Evolutionary conservation across 768 basidiomycete genomes (phyloP), one percentile per base, ranked within the genome.

Genomic region (Hypholoma fasciculare): DNA sequence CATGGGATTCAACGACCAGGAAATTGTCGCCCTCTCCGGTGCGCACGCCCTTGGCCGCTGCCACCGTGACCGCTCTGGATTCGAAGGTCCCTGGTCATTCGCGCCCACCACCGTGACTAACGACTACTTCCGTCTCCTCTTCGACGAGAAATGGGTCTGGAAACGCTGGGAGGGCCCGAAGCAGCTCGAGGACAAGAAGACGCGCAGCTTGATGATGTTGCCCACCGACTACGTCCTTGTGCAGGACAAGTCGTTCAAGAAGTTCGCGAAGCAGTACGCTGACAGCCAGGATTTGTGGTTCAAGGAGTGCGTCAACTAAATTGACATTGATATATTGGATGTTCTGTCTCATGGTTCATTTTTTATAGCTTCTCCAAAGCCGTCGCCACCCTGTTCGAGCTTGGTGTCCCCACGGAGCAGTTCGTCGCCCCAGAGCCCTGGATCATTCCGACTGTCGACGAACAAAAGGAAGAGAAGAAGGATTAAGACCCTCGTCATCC

Each of bases 1-100:
- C 68, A 95, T 95, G 94, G 94, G 90, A 78, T 96, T 98, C 81
- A 90, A 94, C 70, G 96, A 99, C 75, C 93, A 92, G 74, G 96
- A 98, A 76, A 98, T 98, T 50, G 96, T 97, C 59, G 93, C 94
- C 55, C 90, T 98, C 63, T 85, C 85, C 20, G 96, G 96, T 61
- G 95, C 93, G 38, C 96, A 99, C 69, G 95, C 94, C 58, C 86
- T 99, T 46, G 96, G 97, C 20, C 92, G 96, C 70, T 96, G 94
- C 82, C 96, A 99, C 79, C 57, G 79, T 57, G 83, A 92, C 73
- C 85, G 92, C 83, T 84, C 68, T 63, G 76, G 64, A 44, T 96
- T 88, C 70, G 87, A 91, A 7, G 94, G 91, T 11, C 94, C 92
- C n/a, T 94, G 91, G 93, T 94, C 94, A 2, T 95, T 96, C 84